phyloP scores from a whole-genome alignment of 352 stramenopile genomes.

The Phytopythium helicoides region DNA sequence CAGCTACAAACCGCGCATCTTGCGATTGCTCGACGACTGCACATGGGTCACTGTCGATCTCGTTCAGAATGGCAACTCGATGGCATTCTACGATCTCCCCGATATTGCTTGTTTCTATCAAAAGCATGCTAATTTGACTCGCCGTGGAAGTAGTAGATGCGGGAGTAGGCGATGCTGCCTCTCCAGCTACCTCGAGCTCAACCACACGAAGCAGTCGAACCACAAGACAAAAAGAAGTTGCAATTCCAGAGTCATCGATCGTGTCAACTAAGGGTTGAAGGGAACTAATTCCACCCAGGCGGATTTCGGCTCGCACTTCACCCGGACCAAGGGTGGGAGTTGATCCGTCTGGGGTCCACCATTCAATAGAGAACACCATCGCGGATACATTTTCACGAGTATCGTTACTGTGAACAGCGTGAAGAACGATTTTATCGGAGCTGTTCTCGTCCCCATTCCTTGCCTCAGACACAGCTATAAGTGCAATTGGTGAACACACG shows the following conservation, averaged over 20 bases:
- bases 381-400: conserved; percentile 1
- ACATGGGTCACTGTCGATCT: not conserved
- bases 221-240: conserved; percentile 10
- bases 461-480: conserved; percentile 7
- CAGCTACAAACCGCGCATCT: conserved; percentile 20
- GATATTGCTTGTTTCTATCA: conserved; percentile 4
- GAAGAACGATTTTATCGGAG: not conserved
- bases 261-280: conserved; percentile 9
- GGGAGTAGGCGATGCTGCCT: not conserved
- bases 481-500: conserved; percentile 11
- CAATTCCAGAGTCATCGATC: not conserved
- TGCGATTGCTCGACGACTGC: conserved; percentile 20
- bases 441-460: not conserved
- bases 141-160: conserved; percentile 2
- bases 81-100: not conserved
- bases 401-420: not conserved
- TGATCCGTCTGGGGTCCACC: conserved; percentile 2
- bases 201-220: conserved; percentile 18
- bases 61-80: conserved; percentile 11
- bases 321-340: not conserved
- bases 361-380: conserved; percentile 8
- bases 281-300: conserved; percentile 12
- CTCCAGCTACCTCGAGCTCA: not conserved
- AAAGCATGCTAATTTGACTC: conserved; percentile 17
- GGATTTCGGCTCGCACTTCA: conserved; percentile 6